A percentile compares a stretch with the other conserved stretches of the same genome.
phyloP scores from a whole-genome alignment of 441 rosid genomes.

The Gossypium laxum region DNA sequence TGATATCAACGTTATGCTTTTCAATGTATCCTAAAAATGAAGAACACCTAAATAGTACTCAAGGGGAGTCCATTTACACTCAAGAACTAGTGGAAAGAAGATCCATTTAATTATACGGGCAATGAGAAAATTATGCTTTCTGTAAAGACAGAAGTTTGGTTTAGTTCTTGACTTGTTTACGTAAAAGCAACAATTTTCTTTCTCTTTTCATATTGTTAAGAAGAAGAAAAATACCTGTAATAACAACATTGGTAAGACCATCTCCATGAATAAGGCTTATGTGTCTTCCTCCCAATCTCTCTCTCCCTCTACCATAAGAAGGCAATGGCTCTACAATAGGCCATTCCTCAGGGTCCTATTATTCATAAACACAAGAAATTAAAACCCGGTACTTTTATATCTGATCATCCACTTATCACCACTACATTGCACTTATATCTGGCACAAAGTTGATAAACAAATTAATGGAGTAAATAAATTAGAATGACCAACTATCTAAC shows the following conservation, averaged over 20 bases:
- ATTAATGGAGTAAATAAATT: neutral
- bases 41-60: neutral
- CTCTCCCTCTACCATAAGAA: slow-evolving; percentile 97
- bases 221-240: slow-evolving; percentile 37
- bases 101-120: neutral
- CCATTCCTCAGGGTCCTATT: slow-evolving; percentile 67
- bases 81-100: neutral
- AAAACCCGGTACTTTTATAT: neutral
- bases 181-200: neutral
- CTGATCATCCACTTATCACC: neutral
- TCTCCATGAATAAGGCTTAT: slow-evolving; percentile 91
- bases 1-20: neutral
- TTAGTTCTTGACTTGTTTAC: neutral
- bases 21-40: neutral
- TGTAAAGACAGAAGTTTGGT: neutral
- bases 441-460: neutral
- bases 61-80: neutral
- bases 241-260: slow-evolving; percentile 60
- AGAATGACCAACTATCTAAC: neutral
- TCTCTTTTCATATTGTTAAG: neutral
- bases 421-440: neutral
- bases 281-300: slow-evolving; percentile 83
- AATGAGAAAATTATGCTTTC: neutral
- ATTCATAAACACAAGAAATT: slow-evolving; percentile 15
- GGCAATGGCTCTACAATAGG: slow-evolving; percentile 82